A percentile compares a stretch with the other conserved stretches of the same genome.
These are phyloP conservation scores for Wickerhamomyces mucosus DNA, from an alignment of 805 yeast genomes.

Conservation along the genomic window DNA sequence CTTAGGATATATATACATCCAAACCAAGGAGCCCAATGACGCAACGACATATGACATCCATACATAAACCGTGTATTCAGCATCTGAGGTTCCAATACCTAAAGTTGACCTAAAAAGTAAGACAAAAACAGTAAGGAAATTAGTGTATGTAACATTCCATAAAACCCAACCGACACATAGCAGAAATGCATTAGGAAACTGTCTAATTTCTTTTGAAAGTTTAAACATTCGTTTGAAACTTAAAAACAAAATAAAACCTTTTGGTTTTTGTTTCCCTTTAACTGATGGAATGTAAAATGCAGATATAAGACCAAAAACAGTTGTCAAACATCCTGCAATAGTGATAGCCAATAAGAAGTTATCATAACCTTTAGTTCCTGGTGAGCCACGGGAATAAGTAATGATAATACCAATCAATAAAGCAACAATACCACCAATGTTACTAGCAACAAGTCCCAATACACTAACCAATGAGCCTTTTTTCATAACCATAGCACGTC, in stretches of 20 bases:
- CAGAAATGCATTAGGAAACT: slow-evolving; percentile 26
- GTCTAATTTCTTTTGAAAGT: slow-evolving; percentile 19
- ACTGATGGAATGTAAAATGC: slow-evolving; percentile 25
- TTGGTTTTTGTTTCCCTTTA: slow-evolving; percentile 20
- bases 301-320: slow-evolving; percentile 19
- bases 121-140: slow-evolving; percentile 27
- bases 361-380: slow-evolving; percentile 12
- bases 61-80: slow-evolving; percentile 30
- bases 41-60: slow-evolving; percentile 28
- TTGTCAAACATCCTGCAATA: slow-evolving; percentile 28
- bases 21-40: slow-evolving; percentile 25
- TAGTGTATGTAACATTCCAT: slow-evolving; percentile 29
- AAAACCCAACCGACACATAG: slow-evolving; percentile 32
- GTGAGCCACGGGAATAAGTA: slow-evolving; percentile 20
- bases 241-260: slow-evolving; percentile 20
- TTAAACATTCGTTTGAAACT: slow-evolving; percentile 20
- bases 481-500: slow-evolving; percentile 19
- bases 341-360: slow-evolving; percentile 30
- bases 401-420: slow-evolving; percentile 29
- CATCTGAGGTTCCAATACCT: slow-evolving; percentile 28
- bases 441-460: slow-evolving; percentile 27
- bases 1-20: slow-evolving; percentile 29
- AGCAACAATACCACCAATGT: slow-evolving; percentile 30
- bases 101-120: slow-evolving; percentile 30
- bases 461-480: slow-evolving; percentile 29